A percentile compares a stretch with the other conserved stretches of the same genome.
Evolutionary conservation across 2,329 filamentous ascomycete genomes (phyloP).

Genomic region (Aspergillus oerlinghausenensis): DNA sequence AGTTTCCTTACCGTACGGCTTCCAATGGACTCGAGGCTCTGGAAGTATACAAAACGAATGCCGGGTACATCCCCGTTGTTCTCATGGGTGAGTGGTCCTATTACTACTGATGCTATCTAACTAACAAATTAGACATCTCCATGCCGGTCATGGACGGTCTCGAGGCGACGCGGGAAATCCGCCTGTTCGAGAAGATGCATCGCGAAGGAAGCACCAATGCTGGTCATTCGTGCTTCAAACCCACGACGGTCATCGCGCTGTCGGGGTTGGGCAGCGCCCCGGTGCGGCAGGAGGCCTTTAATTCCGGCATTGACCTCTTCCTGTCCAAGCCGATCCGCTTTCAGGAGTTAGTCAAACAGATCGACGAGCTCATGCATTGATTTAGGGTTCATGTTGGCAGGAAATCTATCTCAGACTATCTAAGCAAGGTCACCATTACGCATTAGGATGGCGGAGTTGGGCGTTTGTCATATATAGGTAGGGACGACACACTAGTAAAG

Average conservation of each 20-base stretch:
- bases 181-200: slow-evolving; percentile 19
- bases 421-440: neutral
- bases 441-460: neutral
- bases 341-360: neutral
- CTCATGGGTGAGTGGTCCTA: slow-evolving; percentile 14
- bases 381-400: neutral
- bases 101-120: neutral
- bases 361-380: neutral
- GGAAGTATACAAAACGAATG: slow-evolving; percentile 19
- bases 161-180: slow-evolving; percentile 26
- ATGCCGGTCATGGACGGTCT: slow-evolving; percentile 37
- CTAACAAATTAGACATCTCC: slow-evolving; percentile 26
- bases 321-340: slow-evolving; percentile 27
- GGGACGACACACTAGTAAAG: too few species aligned
- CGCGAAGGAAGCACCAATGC: slow-evolving; percentile 2
- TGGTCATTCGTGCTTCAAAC: neutral
- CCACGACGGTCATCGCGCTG: slow-evolving; percentile 23
- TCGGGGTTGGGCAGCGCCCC: slow-evolving; percentile 27
- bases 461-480: neutral
- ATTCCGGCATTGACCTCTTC: slow-evolving; percentile 30
- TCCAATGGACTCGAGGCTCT: slow-evolving; percentile 34
- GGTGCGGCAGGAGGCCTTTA: slow-evolving; percentile 28
- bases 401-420: neutral
- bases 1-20: slow-evolving; percentile 27
- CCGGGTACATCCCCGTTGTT: slow-evolving; percentile 4